These are phyloP conservation scores for Otatea glauca DNA, from an alignment of 176 grass and related monocot species.

Conservation along the genomic window DNA sequence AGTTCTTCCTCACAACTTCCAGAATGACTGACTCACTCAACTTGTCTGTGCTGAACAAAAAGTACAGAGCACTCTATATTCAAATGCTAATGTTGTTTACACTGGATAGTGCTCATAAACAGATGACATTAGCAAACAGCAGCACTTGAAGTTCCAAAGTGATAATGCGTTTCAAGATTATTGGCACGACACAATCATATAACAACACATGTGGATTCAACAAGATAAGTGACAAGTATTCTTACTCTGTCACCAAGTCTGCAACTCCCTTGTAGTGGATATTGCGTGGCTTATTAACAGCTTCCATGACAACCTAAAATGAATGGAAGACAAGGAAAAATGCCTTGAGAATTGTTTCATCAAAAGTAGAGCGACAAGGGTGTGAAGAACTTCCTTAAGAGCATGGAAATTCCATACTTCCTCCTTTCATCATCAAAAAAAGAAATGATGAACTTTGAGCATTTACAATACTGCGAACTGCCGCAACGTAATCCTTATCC, in stretches of 20 bases:
- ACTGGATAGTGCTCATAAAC: background rate
- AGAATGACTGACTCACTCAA: conserved; percentile 86
- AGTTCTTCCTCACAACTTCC: conserved; percentile 82
- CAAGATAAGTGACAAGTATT: conserved; percentile 24
- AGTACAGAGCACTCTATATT: conserved; percentile 24
- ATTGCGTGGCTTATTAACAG: conserved; percentile 89
- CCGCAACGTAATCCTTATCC: background rate
- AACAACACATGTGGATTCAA: background rate
- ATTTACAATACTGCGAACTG: background rate
- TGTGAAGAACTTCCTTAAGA: background rate
- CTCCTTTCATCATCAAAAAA: background rate
- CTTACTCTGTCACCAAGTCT: conserved; percentile 98
- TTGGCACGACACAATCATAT: background rate
- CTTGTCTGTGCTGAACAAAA: conserved; percentile 91
- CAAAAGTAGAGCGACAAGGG: conserved; percentile 15
- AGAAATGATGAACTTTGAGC: background rate
- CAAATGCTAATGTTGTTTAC: conserved; percentile 17
- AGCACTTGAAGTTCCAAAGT: background rate
- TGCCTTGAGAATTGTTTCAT: background rate
- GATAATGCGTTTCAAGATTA: background rate
- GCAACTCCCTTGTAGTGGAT: conserved; percentile 88
- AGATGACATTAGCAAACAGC: background rate
- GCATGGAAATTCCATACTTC: background rate
- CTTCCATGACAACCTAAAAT: conserved; percentile 91
- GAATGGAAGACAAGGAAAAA: background rate